Evolutionary conservation across 2,329 filamentous ascomycete species (phyloP).

Genomic region (Zalaria obscura): DNA sequence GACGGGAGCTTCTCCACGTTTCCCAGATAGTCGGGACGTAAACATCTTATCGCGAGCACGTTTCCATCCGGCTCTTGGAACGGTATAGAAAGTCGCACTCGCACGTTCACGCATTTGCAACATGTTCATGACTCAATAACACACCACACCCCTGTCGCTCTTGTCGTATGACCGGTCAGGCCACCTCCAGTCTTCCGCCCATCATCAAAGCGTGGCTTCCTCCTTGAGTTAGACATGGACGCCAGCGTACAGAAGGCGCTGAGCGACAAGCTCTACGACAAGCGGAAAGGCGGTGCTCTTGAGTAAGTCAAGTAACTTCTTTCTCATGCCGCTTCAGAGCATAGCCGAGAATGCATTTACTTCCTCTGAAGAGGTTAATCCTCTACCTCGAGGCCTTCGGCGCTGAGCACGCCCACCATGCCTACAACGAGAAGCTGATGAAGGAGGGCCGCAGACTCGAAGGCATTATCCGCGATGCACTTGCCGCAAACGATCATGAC

Average conservation of each 20-base stretch:
- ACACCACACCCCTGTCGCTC: too few relatives aligned
- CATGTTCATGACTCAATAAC: too few relatives aligned
- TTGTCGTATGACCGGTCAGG: too few relatives aligned
- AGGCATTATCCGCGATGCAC: conserved; percentile 73
- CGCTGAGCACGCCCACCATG: neutral
- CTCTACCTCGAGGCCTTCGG: neutral
- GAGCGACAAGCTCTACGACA: conserved; percentile 98
- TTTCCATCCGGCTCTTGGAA: too few relatives aligned
- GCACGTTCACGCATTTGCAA: too few relatives aligned
- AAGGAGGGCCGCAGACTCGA: conserved; percentile 53
- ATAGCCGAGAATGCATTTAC: neutral
- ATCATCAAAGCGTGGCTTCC: neutral
- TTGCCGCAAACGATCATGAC: conserved; percentile 61
- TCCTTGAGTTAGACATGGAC: conserved; percentile 49
- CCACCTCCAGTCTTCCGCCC: neutral
- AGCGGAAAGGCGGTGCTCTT: conserved; percentile 87
- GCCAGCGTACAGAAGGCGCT: conserved; percentile 75
- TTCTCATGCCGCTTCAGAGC: neutral
- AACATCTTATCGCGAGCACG: too few relatives aligned
- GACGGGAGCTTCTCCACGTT: too few relatives aligned
- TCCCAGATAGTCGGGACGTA: too few relatives aligned
- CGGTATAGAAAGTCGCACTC: too few relatives aligned
- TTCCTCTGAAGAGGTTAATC: neutral
- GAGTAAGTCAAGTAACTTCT: conserved; percentile 49
- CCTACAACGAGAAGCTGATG: neutral